Evolutionary conservation across 768 basidiomycete species (phyloP).

Genomic region (Boletus rex-veris): DNA sequence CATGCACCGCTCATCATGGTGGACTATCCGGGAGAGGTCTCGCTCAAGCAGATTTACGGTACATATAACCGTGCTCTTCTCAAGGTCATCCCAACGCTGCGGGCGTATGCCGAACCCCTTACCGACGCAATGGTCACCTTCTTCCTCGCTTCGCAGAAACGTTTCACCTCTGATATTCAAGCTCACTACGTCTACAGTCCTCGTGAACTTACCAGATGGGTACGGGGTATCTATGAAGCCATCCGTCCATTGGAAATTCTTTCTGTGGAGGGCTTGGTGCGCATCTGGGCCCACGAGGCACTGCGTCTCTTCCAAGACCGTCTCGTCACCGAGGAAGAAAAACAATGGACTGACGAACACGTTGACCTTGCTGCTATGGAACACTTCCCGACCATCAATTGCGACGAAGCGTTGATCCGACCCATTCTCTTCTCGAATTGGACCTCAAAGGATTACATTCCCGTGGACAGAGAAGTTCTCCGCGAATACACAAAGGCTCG

Average conservation of each 20-base stretch:
- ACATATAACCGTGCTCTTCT: slow-evolving; percentile 96
- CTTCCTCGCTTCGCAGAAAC: slow-evolving; percentile 90
- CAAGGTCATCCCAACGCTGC: slow-evolving; percentile 91
- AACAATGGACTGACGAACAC: slow-evolving; percentile 90
- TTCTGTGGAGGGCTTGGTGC: slow-evolving; percentile 90
- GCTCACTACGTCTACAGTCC: slow-evolving; percentile 99
- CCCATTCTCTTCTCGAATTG: slow-evolving; percentile 99
- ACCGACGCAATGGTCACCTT: slow-evolving; percentile 97
- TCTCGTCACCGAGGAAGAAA: slow-evolving; percentile 89
- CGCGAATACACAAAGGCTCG: slow-evolving; percentile 97
- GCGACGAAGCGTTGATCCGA: slow-evolving; percentile 77
- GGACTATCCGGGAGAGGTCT: slow-evolving; percentile 96
- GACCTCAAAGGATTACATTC: slow-evolving; percentile 96
- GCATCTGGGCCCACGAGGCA: slow-evolving; percentile 98
- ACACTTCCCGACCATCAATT: slow-evolving; percentile 92
- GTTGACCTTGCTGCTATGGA: slow-evolving; percentile 80
- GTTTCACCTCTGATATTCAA: slow-evolving; percentile 95
- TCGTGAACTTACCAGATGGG: slow-evolving; percentile 97
- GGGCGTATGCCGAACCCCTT: slow-evolving; percentile 89
- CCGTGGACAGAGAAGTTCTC: slow-evolving; percentile 89
- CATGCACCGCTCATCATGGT: slow-evolving; percentile 99
- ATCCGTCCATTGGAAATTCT: slow-evolving; percentile 92
- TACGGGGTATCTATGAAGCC: slow-evolving; percentile 95
- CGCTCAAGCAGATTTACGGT: slow-evolving; percentile 96
- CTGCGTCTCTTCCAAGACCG: slow-evolving; percentile 97